Percentiles rank a stretch among this genome's conserved stretches.
Conservation (phyloP, 768 basidiomycete species). For the Thelephora ganbajun region DNA sequence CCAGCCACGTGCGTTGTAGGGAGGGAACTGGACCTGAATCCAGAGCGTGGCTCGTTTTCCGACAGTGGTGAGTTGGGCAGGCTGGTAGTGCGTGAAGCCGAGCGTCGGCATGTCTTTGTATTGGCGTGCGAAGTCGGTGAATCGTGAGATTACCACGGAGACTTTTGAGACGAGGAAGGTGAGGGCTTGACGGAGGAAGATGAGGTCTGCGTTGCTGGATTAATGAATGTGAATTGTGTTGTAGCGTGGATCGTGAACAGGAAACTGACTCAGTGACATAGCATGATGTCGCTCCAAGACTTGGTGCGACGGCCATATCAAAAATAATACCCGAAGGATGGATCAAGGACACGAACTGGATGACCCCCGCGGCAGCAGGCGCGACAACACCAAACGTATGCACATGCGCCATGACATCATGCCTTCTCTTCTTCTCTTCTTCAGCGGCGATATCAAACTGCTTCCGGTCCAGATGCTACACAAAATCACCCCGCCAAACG, state of each 20-base stretch:
- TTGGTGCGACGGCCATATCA: slow-evolving; percentile 12
- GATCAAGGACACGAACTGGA: slow-evolving; percentile 48
- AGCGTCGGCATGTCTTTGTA: slow-evolving; percentile 85
- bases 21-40: slow-evolving; percentile 55
- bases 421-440: slow-evolving; percentile 94
- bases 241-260: not conserved
- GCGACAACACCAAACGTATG: slow-evolving; percentile 93
- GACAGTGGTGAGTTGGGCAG: slow-evolving; percentile 95
- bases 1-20: not conserved
- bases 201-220: slow-evolving; percentile 88
- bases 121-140: slow-evolving; percentile 71
- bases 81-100: slow-evolving; percentile 98
- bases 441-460: slow-evolving; percentile 87
- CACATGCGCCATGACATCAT: slow-evolving; percentile 99
- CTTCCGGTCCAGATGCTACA: slow-evolving; percentile 64
- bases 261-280: slow-evolving; percentile 88
- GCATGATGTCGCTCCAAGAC: slow-evolving; percentile 94
- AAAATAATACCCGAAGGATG: not conserved
- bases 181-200: slow-evolving; percentile 85
- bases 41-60: slow-evolving; percentile 94
- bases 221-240: not conserved
- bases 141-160: slow-evolving; percentile 79
- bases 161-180: slow-evolving; percentile 77
- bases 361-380: slow-evolving; percentile 90
- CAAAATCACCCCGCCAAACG: not conserved